Evolutionary conservation across 2,329 filamentous ascomycete species (phyloP).

Genomic region (Pseudogymnoascus sp.): DNA sequence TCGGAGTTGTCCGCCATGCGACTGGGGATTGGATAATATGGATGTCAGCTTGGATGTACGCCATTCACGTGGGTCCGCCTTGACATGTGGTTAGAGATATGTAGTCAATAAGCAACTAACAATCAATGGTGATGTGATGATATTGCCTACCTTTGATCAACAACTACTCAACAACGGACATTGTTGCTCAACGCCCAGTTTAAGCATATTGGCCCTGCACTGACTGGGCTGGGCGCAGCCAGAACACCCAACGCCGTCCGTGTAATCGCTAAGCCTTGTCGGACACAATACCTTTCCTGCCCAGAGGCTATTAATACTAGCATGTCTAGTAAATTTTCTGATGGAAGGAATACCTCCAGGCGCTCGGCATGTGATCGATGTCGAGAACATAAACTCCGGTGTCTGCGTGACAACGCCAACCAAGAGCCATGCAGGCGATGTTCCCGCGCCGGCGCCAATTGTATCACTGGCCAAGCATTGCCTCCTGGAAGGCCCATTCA

Average conservation of each 20-base stretch:
- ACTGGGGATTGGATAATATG: background rate
- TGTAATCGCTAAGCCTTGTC: background rate
- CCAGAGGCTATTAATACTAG: background rate
- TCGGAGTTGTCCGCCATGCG: background rate
- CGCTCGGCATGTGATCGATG: constrained; percentile 6
- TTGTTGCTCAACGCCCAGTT: background rate
- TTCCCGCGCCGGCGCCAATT: background rate
- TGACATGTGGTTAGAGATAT: background rate
- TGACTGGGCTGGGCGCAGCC: background rate
- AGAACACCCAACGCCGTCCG: background rate
- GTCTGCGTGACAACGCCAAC: background rate
- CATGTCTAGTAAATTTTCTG: background rate
- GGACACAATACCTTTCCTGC: background rate
- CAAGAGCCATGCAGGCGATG: background rate
- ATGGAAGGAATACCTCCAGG: background rate
- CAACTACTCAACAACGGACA: background rate
- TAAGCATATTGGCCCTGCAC: background rate
- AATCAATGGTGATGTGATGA: background rate
- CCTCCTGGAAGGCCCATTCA: background rate
- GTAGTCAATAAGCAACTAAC: background rate
- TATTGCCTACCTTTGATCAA: background rate
- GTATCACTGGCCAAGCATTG: constrained; percentile 1
- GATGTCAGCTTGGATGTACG: background rate
- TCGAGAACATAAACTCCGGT: background rate
- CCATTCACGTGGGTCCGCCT: background rate